Percentiles rank a stretch among this genome's conserved stretches.
Conservation (phyloP, 2,329 filamentous ascomycete genomes). For the Mycosphaerella sp. region DNA sequence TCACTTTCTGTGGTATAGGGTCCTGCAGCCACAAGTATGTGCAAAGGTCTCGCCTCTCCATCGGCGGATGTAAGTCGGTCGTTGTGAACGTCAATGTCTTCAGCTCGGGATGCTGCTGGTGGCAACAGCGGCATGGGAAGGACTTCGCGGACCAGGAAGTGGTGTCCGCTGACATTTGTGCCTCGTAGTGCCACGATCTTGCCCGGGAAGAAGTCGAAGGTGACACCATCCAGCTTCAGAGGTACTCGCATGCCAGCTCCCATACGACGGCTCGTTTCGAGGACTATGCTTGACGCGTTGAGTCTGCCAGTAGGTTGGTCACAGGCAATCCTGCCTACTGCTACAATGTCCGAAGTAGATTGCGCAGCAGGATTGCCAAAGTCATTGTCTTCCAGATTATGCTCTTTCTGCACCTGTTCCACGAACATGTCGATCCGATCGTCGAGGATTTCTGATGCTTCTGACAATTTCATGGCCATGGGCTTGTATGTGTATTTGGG, state of each 20-base stretch:
- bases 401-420: conserved; percentile 63
- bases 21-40: conserved; percentile 70
- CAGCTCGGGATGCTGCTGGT: conserved; percentile 63
- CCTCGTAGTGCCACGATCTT: conserved; percentile 86
- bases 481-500: conserved; percentile 90
- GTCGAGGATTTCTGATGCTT: conserved; percentile 87
- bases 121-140: conserved; percentile 69
- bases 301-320: conserved; percentile 81
- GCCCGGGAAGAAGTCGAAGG: conserved; percentile 85
- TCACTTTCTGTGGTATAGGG: conserved; percentile 92
- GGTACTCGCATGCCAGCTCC: conserved; percentile 78
- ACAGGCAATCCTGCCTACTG: conserved; percentile 84
- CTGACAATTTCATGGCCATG: conserved; percentile 88
- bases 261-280: conserved; percentile 79
- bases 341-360: conserved; percentile 78
- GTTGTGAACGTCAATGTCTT: conserved; percentile 61
- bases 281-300: conserved; percentile 74
- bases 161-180: conserved; percentile 76
- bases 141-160: conserved; percentile 73
- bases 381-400: conserved; percentile 68
- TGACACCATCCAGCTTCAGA: conserved; percentile 64
- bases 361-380: conserved; percentile 85
- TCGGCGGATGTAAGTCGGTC: conserved; percentile 60
- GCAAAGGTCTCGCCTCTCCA: conserved; percentile 61
- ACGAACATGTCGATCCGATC: conserved; percentile 91